Evolutionary conservation across 371 early-diverging fungal genomes (phyloP), one percentile per base, ranked within the genome.

Genomic region (Rhizomucor miehei): DNA sequence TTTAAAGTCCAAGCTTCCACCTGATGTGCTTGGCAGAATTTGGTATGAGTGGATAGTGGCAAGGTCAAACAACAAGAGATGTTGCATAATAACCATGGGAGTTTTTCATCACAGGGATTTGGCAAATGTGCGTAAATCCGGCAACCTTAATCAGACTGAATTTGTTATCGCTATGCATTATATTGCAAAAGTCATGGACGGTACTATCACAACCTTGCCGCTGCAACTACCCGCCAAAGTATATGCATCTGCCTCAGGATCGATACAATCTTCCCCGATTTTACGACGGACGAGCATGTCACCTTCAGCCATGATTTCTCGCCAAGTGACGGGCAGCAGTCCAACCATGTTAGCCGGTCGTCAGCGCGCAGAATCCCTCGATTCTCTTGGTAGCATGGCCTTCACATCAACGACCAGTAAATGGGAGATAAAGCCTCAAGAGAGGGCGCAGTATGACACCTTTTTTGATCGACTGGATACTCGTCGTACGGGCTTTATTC

Each of bases 81-180:
- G 41, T 3, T 14, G 19, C 14, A 17, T n/a, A 6, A 36, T 19
- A 39, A 25, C 8, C 9, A 37, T 46, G 37, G 0, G 21, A 20
- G 24, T 13, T 46, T 20, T 6, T 51, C 51, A 19, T 51, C 4
- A 10, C 56, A 75, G 87, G 87, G 52, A 57, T 56, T 69, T 92
- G 54, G 90, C 89, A 0, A 88, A 92, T 59, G 82, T 86, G 20
- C 82, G 84, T 48, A 66, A 73, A 37, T 74, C 85, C 39, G 91
- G 90, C 43, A 68, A 79, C 35, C 57, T 92, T 36, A 81, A 85
- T 44, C 76, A 86, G 49, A 68, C 82, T 3, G 89, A 88, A 65
- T 92, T 92, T 64, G 80, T 80, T 19, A 85, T 90, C 53, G 91
- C 91, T 46, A 92, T 92, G 92, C 85, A 89, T 66, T 88, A 85